Conservation (phyloP, 2,329 filamentous ascomycete species). For the Beauveria bassiana region DNA sequence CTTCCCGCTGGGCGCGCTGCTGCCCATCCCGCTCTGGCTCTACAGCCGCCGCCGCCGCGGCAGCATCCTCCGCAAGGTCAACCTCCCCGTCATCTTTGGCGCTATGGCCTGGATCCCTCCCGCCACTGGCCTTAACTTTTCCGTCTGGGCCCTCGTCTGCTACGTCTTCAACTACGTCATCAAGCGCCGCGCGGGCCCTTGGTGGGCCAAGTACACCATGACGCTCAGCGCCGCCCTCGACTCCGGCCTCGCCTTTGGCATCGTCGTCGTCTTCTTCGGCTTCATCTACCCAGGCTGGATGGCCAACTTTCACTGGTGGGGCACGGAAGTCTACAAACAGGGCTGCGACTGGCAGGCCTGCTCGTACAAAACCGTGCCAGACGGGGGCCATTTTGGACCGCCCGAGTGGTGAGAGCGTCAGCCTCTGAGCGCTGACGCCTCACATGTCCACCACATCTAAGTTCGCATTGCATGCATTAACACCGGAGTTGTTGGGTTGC, state of each 20-base stretch:
- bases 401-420: slow-evolving; percentile 40
- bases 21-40: slow-evolving; percentile 68
- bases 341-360: slow-evolving; percentile 83
- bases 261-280: slow-evolving; percentile 78
- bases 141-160: slow-evolving; percentile 78
- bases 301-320: slow-evolving; percentile 75
- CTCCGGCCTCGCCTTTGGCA: slow-evolving; percentile 72
- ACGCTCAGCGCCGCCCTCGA: slow-evolving; percentile 77
- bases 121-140: slow-evolving; percentile 80
- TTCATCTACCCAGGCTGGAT: slow-evolving; percentile 76
- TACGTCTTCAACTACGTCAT: slow-evolving; percentile 77
- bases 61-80: slow-evolving; percentile 66
- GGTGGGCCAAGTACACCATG: slow-evolving; percentile 93
- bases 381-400: slow-evolving; percentile 61
- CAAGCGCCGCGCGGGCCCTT: slow-evolving; percentile 58
- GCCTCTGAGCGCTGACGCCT: neutral
- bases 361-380: slow-evolving; percentile 55
- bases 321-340: slow-evolving; percentile 75
- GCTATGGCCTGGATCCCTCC: slow-evolving; percentile 82
- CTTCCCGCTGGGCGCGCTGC: slow-evolving; percentile 67
- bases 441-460: neutral
- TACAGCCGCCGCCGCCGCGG: slow-evolving; percentile 52
- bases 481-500: neutral
- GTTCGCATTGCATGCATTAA: neutral
- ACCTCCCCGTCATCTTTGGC: slow-evolving; percentile 76